These are phyloP conservation scores for Pythium monospermum DNA, from an alignment of 352 stramenopile genomes.

Conservation along the genomic window DNA sequence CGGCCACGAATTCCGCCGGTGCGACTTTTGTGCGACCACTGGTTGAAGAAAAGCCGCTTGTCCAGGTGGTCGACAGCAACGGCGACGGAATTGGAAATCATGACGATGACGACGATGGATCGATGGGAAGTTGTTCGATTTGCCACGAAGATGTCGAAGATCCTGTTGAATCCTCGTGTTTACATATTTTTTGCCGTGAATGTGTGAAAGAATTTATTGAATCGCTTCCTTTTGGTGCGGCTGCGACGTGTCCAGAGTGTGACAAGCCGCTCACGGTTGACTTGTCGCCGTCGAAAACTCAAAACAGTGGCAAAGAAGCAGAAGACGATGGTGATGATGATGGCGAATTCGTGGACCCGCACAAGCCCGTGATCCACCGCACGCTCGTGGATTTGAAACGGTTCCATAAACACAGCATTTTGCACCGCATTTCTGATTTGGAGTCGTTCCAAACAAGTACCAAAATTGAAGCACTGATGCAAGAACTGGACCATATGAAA, in stretches of 20 bases:
- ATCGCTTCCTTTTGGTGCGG: conserved; percentile 51
- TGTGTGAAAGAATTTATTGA: conserved; percentile 80
- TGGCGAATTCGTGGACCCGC: conserved; percentile 9
- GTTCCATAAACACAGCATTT: conserved; percentile 71
- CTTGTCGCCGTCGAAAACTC: conserved; percentile 36
- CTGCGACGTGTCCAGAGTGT: conserved; percentile 73
- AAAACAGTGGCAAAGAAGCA: too few species aligned
- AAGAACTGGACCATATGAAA: conserved; percentile 95
- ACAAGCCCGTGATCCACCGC: conserved; percentile 22
- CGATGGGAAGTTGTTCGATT: conserved; percentile 70
- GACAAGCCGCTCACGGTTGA: conserved; percentile 84
- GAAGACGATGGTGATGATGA: conserved; percentile 19
- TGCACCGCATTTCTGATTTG: conserved; percentile 57
- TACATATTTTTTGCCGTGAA: conserved; percentile 89
- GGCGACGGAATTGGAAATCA: conserved; percentile 20
- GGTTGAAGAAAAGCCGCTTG: conserved; percentile 64
- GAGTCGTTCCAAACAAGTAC: conserved; percentile 87
- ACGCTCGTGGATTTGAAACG: conserved; percentile 42
- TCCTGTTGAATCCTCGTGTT: conserved; percentile 85
- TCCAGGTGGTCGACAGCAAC: conserved; percentile 16
- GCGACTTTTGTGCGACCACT: conserved; percentile 28
- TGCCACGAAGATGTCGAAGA: conserved; percentile 93
- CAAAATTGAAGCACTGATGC: conserved; percentile 98
- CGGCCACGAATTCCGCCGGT: conserved; percentile 5
- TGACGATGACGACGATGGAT: conserved; percentile 13